phyloP scores from a whole-genome alignment of 2,329 filamentous ascomycete genomes.

The Chaetomiaceae sp. region DNA sequence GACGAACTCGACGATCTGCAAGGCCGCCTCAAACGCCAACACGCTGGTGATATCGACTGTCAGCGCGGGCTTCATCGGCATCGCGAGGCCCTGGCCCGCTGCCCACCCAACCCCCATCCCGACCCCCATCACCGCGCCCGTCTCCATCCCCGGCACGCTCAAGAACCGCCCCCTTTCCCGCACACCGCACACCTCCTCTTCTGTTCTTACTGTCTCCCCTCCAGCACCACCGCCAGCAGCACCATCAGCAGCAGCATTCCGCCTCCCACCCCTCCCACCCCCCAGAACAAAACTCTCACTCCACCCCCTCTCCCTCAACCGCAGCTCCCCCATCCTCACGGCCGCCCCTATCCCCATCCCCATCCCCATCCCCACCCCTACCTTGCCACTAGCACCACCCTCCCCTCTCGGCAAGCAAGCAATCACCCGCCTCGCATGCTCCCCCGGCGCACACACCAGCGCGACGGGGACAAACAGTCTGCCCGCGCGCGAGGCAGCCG shows the following conservation, averaged over 20 bases:
- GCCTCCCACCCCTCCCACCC: not conserved
- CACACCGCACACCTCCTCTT: not conserved
- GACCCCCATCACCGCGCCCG: not conserved
- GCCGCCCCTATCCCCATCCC: not conserved
- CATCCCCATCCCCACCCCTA: no score
- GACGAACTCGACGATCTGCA: slow-evolving; percentile 27
- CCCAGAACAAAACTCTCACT: not conserved
- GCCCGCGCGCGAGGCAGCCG: slow-evolving; percentile 22
- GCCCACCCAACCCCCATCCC: not conserved
- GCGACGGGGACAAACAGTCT: slow-evolving; percentile 27
- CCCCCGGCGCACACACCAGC: slow-evolving; percentile 19
- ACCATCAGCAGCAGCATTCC: not conserved
- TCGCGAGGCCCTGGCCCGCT: slow-evolving; percentile 4
- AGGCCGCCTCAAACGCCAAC: slow-evolving; percentile 21
- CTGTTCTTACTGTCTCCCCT: not conserved
- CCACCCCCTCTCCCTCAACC: slow-evolving; percentile 7
- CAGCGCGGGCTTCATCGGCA: slow-evolving; percentile 16
- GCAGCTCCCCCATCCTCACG: not conserved
- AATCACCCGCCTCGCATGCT: slow-evolving; percentile 6
- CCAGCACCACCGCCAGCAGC: not conserved
- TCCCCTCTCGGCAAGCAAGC: no score
- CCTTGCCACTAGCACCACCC: no score
- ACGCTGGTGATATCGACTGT: slow-evolving; percentile 24
- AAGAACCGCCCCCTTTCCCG: not conserved
- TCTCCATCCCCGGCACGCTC: not conserved